A percentile compares a stretch with the other conserved stretches of the same genome.
phyloP scores from a whole-genome alignment of 169 alveolate species.

The Plasmodium fragile region DNA sequence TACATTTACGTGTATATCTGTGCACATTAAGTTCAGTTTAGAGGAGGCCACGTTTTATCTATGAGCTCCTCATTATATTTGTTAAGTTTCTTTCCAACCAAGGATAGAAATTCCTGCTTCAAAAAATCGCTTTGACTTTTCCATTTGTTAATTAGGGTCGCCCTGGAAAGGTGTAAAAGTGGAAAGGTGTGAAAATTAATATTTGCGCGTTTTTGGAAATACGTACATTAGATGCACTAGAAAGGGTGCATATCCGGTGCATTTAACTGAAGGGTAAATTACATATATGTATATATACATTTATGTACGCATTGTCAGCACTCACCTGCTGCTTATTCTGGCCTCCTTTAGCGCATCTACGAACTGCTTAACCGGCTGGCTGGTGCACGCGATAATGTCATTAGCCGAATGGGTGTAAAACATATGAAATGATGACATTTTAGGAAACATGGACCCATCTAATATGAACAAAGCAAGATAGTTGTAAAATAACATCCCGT shows the following conservation, averaged over 20 bases:
- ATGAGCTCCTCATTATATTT: slow-evolving; percentile 7
- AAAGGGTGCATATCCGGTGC: background rate
- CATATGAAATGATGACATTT: slow-evolving; percentile 42
- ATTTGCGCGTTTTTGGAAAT: background rate
- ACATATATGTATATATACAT: slow-evolving; percentile 1
- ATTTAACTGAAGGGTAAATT: background rate
- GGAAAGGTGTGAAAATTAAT: background rate
- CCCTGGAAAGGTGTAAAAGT: slow-evolving; percentile 25
- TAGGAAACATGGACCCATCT: slow-evolving; percentile 71
- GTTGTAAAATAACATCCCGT: slow-evolving; percentile 40
- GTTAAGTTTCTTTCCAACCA: slow-evolving; percentile 36
- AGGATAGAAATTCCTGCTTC: slow-evolving; percentile 52
- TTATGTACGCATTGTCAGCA: background rate
- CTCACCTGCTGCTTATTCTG: slow-evolving; percentile 49
- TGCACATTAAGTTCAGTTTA: slow-evolving; percentile 2
- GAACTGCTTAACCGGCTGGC: slow-evolving; percentile 36
- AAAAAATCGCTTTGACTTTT: slow-evolving; percentile 18
- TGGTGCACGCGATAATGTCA: slow-evolving; percentile 34
- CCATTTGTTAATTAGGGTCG: slow-evolving; percentile 60
- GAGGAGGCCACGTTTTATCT: slow-evolving; percentile 59
- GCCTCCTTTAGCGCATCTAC: slow-evolving; percentile 29
- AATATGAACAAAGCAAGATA: slow-evolving; percentile 69
- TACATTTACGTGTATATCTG: background rate
- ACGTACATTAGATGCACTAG: background rate
- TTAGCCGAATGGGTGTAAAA: slow-evolving; percentile 40